phyloP scores from a whole-genome alignment of 1,139 yeast species.

The Blastobotrys persicus region DNA sequence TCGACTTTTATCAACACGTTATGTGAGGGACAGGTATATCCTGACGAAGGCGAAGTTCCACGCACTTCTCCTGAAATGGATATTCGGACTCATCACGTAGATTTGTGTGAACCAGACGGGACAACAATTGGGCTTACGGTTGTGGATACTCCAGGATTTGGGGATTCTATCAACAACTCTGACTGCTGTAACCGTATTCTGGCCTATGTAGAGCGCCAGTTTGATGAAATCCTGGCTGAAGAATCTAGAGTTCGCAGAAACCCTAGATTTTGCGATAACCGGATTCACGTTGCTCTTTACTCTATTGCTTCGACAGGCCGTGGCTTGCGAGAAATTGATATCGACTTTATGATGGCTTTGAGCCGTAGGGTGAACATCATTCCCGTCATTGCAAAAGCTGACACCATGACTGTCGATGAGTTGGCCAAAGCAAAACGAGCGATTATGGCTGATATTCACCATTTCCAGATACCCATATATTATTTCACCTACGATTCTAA shows the following conservation, averaged over 20 bases:
- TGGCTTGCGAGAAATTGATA: slow-evolving; percentile 69
- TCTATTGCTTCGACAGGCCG: slow-evolving; percentile 74
- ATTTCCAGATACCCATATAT: slow-evolving; percentile 77
- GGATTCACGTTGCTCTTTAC: slow-evolving; percentile 71
- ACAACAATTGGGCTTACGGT: slow-evolving; percentile 56
- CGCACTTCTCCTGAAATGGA: slow-evolving; percentile 25
- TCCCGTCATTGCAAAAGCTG: slow-evolving; percentile 86
- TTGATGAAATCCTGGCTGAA: slow-evolving; percentile 87
- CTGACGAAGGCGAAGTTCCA: slow-evolving; percentile 15
- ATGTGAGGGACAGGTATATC: slow-evolving; percentile 62
- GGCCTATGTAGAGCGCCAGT: slow-evolving; percentile 79
- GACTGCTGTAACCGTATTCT: slow-evolving; percentile 71
- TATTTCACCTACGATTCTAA: slow-evolving; percentile 68
- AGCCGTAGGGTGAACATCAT: slow-evolving; percentile 81
- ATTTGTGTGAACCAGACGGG: slow-evolving; percentile 51
- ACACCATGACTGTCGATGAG: slow-evolving; percentile 77
- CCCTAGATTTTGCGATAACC: slow-evolving; percentile 68
- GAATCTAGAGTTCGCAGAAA: slow-evolving; percentile 88
- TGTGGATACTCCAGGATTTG: slow-evolving; percentile 80
- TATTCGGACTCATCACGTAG: slow-evolving; percentile 26
- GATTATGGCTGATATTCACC: slow-evolving; percentile 69
- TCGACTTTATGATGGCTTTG: slow-evolving; percentile 72
- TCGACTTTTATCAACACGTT: slow-evolving; percentile 79
- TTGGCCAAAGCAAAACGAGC: slow-evolving; percentile 61
- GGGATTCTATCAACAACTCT: slow-evolving; percentile 64